These are phyloP conservation scores for Nematocida minor DNA, from an alignment of 371 early-diverging fungal genomes.

Conservation along the genomic window DNA sequence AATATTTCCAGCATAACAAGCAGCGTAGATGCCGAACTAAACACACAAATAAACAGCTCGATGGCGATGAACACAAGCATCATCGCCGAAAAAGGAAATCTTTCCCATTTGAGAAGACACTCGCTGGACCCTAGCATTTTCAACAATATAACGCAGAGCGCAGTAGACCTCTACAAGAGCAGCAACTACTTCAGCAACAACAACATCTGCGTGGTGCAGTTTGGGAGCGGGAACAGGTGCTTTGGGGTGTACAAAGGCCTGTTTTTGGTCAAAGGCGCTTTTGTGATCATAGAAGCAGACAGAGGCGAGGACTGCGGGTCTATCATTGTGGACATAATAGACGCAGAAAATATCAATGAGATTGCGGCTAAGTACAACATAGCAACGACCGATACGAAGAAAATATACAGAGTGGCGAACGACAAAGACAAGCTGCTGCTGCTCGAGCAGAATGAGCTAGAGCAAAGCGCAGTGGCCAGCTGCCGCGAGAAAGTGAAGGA, in stretches of 20 bases:
- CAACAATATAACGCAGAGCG: background rate
- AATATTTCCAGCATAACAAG: background rate
- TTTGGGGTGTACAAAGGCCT: constrained; percentile 44
- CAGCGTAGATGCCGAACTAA: background rate
- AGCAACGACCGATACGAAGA: constrained; percentile 54
- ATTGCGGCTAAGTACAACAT: constrained; percentile 51
- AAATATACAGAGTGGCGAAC: constrained; percentile 61
- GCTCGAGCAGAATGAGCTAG: constrained; percentile 55
- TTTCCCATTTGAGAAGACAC: constrained; percentile 14
- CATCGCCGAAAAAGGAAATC: constrained; percentile 21
- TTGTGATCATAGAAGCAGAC: constrained; percentile 65
- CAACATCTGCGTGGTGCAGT: constrained; percentile 61
- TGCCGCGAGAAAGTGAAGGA: constrained; percentile 52
- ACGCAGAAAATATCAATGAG: constrained; percentile 47
- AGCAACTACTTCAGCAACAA: background rate
- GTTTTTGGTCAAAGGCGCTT: constrained; percentile 35
- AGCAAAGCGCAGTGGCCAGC: constrained; percentile 50
- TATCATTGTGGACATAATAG: constrained; percentile 26
- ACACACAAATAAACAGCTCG: background rate
- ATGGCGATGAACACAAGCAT: background rate
- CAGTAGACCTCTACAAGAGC: background rate
- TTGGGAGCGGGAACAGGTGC: constrained; percentile 55
- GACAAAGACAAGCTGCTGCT: constrained; percentile 56
- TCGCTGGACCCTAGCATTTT: constrained; percentile 35
- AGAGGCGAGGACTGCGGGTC: constrained; percentile 65